These are phyloP conservation scores for Cladosporium sp. DNA, from an alignment of 2,329 filamentous ascomycete genomes.

Conservation along the genomic window DNA sequence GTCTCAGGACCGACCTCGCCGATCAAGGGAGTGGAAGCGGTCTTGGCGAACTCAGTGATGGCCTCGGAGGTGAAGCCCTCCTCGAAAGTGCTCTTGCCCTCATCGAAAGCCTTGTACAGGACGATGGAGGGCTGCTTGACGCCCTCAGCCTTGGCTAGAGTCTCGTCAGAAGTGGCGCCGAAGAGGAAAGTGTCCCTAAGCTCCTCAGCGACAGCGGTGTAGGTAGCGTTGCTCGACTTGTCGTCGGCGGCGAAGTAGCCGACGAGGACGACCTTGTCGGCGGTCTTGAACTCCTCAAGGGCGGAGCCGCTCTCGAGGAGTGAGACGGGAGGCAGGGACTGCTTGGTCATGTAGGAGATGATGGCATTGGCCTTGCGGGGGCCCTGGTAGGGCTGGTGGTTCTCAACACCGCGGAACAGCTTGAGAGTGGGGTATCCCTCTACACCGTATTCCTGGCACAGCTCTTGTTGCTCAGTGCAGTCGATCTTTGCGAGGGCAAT, in stretches of 20 bases:
- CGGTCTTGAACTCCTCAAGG: constrained; percentile 92
- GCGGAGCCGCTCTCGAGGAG: constrained; percentile 68
- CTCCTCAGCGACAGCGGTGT: constrained; percentile 66
- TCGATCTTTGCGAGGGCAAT: constrained; percentile 84
- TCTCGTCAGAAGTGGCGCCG: constrained; percentile 77
- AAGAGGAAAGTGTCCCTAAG: constrained; percentile 92
- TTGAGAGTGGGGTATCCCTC: constrained; percentile 99
- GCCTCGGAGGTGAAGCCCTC: constrained; percentile 77
- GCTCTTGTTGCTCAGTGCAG: constrained; percentile 89
- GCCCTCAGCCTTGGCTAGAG: constrained; percentile 82
- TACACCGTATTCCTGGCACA: constrained; percentile 85
- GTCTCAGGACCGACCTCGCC: constrained; percentile 97
- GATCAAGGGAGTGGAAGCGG: constrained; percentile 79
- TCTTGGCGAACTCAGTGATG: constrained; percentile 80
- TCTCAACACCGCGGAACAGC: constrained; percentile 90
- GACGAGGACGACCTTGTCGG: constrained; percentile 93
- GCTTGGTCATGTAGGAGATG: constrained; percentile 93
- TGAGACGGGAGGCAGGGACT: constrained; percentile 89
- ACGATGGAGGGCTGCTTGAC: constrained; percentile 83
- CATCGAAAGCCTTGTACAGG: constrained; percentile 96
- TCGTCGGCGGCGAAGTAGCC: constrained; percentile 77
- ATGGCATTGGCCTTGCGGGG: constrained; percentile 79
- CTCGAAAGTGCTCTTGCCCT: constrained; percentile 82
- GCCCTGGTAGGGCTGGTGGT: constrained; percentile 76
- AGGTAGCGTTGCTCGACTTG: constrained; percentile 84